Conservation (phyloP, 805 yeast species). For the Wickerhamomyces queroliae region DNA sequence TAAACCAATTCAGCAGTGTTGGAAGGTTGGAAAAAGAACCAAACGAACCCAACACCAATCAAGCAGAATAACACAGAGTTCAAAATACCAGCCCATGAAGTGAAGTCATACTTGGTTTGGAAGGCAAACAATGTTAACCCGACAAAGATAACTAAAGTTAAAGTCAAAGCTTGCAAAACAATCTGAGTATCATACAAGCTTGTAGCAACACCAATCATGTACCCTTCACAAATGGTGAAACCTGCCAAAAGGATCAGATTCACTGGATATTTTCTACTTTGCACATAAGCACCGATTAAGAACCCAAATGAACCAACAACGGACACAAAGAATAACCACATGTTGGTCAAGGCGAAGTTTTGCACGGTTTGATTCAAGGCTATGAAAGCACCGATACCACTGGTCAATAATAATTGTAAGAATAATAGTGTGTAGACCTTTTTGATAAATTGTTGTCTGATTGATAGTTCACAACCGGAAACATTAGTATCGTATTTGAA, state of each 20-base stretch:
- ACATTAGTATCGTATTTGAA: conserved; percentile 79
- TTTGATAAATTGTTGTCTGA: conserved; percentile 70
- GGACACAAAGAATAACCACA: conserved; percentile 54
- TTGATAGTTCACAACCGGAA: conserved; percentile 67
- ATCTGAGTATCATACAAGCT: conserved; percentile 56
- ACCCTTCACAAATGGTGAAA: conserved; percentile 74
- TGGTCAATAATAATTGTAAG: conserved; percentile 58
- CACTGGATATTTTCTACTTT: conserved; percentile 63
- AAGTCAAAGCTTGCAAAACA: conserved; percentile 63
- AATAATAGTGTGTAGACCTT: conserved; percentile 73
- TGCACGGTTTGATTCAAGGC: conserved; percentile 37
- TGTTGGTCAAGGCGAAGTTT: conserved; percentile 50
- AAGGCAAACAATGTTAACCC: conserved; percentile 74
- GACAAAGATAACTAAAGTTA: conserved; percentile 66
- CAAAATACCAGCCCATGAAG: conserved; percentile 57
- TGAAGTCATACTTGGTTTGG: conserved; percentile 72
- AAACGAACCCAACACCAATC: conserved; percentile 66
- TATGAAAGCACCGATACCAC: conserved; percentile 49
- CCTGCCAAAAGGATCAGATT: conserved; percentile 54
- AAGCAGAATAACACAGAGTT: conserved; percentile 57
- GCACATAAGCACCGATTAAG: conserved; percentile 55
- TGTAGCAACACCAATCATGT: conserved; percentile 62
- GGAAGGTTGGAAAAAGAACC: conserved; percentile 57
- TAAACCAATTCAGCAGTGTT: conserved; percentile 56
- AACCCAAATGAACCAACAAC: conserved; percentile 56